A percentile compares a stretch with the other conserved stretches of the same genome.
phyloP scores from a whole-genome alignment of 176 grass and related monocot species.

The Tillandsia fasciculata region DNA sequence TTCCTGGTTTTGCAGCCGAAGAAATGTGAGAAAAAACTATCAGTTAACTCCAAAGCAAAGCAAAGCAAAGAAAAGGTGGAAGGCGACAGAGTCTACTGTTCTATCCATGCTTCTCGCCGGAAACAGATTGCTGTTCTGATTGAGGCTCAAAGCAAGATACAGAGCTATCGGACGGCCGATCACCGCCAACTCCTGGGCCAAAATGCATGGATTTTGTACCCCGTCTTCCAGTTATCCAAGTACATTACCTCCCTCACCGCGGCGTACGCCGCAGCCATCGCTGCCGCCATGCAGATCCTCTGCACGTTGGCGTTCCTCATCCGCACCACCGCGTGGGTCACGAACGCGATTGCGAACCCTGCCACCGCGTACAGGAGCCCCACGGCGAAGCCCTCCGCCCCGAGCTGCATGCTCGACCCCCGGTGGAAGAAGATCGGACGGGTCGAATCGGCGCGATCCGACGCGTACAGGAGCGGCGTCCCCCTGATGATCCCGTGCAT shows the following conservation, averaged over 20 bases:
- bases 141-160: too few species aligned
- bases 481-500: slow-evolving; percentile 91
- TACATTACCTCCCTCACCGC: slow-evolving; percentile 73
- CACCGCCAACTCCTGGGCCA: slow-evolving; percentile 84
- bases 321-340: slow-evolving; percentile 58
- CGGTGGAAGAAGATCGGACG: slow-evolving; percentile 83
- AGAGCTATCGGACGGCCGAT: neutral
- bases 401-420: slow-evolving; percentile 89
- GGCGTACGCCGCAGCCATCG: slow-evolving; percentile 54
- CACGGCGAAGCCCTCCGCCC: slow-evolving; percentile 71
- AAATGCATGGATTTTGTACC: slow-evolving; percentile 81
- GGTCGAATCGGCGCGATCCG: slow-evolving; percentile 54
- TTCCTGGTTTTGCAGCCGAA: too few species aligned
- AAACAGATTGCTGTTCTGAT: too few species aligned
- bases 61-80: too few species aligned
- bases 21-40: too few species aligned
- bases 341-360: slow-evolving; percentile 58
- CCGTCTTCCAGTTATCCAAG: slow-evolving; percentile 99
- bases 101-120: too few species aligned
- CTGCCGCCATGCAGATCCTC: slow-evolving; percentile 54
- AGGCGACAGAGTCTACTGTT: too few species aligned
- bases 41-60: too few species aligned
- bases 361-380: slow-evolving; percentile 76
- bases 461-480: slow-evolving; percentile 56
- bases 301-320: slow-evolving; percentile 41